Evolutionary conservation across 2,329 filamentous ascomycete species (phyloP).

Genomic region (Pseudogymnoascus sp.): DNA sequence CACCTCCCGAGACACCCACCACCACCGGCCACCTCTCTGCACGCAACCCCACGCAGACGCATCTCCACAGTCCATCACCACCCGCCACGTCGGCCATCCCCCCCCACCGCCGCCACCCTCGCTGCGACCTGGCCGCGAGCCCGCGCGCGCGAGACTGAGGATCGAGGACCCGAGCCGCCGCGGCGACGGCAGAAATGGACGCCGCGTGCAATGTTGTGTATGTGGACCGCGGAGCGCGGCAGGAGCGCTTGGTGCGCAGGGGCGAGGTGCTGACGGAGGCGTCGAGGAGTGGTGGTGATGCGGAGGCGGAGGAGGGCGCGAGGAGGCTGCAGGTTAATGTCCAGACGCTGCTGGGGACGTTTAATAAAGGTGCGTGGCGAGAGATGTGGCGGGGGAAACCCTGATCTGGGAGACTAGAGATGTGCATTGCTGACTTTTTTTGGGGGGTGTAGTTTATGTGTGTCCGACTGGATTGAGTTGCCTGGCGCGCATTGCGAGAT

Average conservation of each 20-base stretch:
- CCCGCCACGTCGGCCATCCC: not conserved
- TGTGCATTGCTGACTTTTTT: not conserved
- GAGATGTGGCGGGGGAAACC: not conserved
- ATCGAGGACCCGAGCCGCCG: not conserved
- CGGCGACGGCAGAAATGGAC: constrained; percentile 27
- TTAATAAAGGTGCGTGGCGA: constrained; percentile 42
- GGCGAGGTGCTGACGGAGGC: constrained; percentile 24
- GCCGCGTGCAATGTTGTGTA: constrained; percentile 36
- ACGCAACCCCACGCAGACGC: not conserved
- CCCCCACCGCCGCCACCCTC: not conserved
- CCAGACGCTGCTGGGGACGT: constrained; percentile 39
- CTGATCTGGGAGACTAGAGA: not conserved
- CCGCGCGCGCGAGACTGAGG: not conserved
- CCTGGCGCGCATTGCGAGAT: constrained; percentile 42
- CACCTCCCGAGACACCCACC: not conserved
- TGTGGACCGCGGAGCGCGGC: constrained; percentile 32
- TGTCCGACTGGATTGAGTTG: constrained; percentile 45
- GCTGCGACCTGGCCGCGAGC: not conserved
- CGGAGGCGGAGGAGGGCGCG: not conserved
- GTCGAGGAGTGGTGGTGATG: constrained; percentile 16
- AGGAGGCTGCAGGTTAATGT: constrained; percentile 32
- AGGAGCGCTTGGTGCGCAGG: constrained; percentile 30
- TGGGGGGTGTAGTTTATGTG: constrained; percentile 38
- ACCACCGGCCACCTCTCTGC: not conserved
- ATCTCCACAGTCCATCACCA: not conserved